Base-by-base conservation (phyloP, 495 filamentous ascomycete genomes). In the Penicillium cinerascens region DNA sequence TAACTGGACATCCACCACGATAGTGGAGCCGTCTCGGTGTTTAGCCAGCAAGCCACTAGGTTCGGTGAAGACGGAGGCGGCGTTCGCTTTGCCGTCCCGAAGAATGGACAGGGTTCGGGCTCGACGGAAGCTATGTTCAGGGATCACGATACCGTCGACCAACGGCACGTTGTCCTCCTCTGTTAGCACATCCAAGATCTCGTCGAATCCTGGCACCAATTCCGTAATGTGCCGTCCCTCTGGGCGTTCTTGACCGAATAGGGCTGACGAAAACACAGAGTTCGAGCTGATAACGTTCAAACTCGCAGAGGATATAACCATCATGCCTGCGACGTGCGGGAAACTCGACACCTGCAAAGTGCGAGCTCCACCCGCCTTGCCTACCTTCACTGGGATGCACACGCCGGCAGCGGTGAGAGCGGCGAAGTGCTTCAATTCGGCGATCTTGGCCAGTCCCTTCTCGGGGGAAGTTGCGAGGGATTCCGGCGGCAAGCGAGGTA, bases 251-350 rank as follows among this genome's bases (percentile, higher is more conserved):
- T 92, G 83, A 20, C 95, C 93, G 64, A 98, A 97, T 1, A 98
- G 76, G 0, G 91, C 90, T 6, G 89, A 84, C 1, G 89, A 93
- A 66, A 98, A 96, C 17, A 95, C 92, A 6, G 91, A 87, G 65
- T 98, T 98, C 1, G 91, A 91, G 69, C 92, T 96, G 44, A 86
- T 87, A 60, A 98, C 91, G 20, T 79, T 78, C 44, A 97, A 74
- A 1, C 79, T 85, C 9, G 85, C 68, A 1, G 95, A 84, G 16
- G 85, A 86, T 2, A 97, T 73, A 3, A 97, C 93, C 66, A 98
- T 84, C 61, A 98, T 96, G 29, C 93, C 93, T 40, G 93, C 95
- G 63, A 98, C 96, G 63, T 98, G 91, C 6, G 93, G 93, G 47
- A 96, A 96, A 62, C 90, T 95, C 10, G 91, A 95, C 22, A 97